These are phyloP conservation scores for Sporobolomyces pararoseus DNA, from an alignment of 768 basidiomycete species.

Conservation along the genomic window DNA sequence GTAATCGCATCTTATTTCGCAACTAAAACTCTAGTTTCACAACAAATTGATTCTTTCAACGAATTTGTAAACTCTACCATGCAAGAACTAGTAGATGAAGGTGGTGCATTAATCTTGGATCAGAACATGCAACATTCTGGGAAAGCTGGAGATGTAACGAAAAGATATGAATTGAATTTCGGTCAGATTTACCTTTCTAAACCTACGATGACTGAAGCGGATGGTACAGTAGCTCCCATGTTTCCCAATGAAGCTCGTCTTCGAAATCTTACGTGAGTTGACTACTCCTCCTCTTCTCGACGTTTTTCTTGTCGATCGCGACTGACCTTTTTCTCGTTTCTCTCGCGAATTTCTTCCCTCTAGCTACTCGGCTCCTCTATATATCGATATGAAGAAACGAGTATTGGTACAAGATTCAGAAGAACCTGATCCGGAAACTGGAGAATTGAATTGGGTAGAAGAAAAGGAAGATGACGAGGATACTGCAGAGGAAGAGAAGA, in stretches of 20 bases:
- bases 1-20: slow-evolving; percentile 96
- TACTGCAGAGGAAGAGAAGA: slow-evolving; percentile 58
- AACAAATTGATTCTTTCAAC: slow-evolving; percentile 96
- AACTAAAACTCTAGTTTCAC: slow-evolving; percentile 93
- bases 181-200: slow-evolving; percentile 95
- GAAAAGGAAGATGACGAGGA: slow-evolving; percentile 36
- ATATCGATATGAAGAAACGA: slow-evolving; percentile 89
- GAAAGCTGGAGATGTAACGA: slow-evolving; percentile 59
- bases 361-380: slow-evolving; percentile 84
- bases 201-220: slow-evolving; percentile 89
- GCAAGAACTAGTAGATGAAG: slow-evolving; percentile 98
- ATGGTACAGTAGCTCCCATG: slow-evolving; percentile 86
- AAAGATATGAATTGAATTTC: slow-evolving; percentile 94
- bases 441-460: slow-evolving; percentile 41
- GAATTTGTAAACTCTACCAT: slow-evolving; percentile 99
- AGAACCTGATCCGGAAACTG: slow-evolving; percentile 58
- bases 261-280: slow-evolving; percentile 74
- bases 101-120: slow-evolving; percentile 88
- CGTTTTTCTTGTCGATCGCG: background rate
- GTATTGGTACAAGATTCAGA: slow-evolving; percentile 74
- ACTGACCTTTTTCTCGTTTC: background rate
- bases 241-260: slow-evolving; percentile 96
- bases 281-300: too few relatives aligned
- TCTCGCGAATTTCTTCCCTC: background rate
- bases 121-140: slow-evolving; percentile 96